Evolutionary conservation across 257 asterid genomes (phyloP).

Genomic region (Thymus mandschuricus): DNA sequence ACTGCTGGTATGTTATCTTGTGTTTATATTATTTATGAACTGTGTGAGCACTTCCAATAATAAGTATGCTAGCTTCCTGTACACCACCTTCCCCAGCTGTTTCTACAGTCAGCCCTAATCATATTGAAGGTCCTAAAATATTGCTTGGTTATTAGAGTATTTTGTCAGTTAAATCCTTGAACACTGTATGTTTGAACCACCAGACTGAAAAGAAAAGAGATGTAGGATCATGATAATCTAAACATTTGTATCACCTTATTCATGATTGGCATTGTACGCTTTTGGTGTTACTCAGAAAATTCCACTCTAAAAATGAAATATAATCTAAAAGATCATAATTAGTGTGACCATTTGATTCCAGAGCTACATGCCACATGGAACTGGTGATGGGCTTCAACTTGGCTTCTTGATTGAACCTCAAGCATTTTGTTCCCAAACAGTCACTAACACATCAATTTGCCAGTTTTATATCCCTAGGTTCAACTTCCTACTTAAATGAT

Average conservation of each 20-base stretch:
- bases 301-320: conserved; percentile 4
- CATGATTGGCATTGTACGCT: neutral
- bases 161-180: neutral
- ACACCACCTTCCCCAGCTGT: conserved; percentile 5
- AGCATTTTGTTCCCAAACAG: conserved; percentile 3
- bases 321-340: neutral
- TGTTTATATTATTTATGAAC: conserved; percentile 16
- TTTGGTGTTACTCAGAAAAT: neutral
- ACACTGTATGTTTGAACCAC: neutral
- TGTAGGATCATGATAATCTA: conserved; percentile 8
- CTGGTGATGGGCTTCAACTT: conserved; percentile 3
- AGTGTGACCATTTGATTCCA: neutral
- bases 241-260: neutral
- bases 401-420: neutral
- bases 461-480: neutral
- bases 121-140: conserved; percentile 3
- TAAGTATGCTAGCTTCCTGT: conserved; percentile 1
- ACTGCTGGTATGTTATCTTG: conserved; percentile 63
- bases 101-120: conserved; percentile 8
- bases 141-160: neutral
- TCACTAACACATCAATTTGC: conserved; percentile 8
- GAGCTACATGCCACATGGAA: conserved; percentile 4
- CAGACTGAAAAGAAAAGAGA: neutral
- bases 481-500: neutral
- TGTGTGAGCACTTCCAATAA: conserved; percentile 20